These are phyloP conservation scores for Klebsormidium nitens DNA, from an alignment of 139 green algal species.

Conservation along the genomic window DNA sequence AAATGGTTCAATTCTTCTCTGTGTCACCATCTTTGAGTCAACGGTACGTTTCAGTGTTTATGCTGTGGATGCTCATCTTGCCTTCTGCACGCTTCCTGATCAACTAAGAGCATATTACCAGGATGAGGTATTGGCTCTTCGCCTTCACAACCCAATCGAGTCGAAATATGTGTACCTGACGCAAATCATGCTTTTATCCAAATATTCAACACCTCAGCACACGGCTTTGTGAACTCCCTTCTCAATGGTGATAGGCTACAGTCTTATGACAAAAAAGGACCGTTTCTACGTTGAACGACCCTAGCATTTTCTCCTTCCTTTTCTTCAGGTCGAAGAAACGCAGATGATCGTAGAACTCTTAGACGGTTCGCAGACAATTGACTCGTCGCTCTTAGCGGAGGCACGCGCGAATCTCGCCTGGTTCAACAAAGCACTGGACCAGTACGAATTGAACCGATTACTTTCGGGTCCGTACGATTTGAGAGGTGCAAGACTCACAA, in stretches of 20 bases:
- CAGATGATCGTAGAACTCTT: slow-evolving; percentile 28
- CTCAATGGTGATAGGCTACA: background rate
- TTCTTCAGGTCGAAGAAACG: slow-evolving; percentile 31
- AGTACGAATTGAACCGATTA: slow-evolving; percentile 33
- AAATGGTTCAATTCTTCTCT: too few species aligned
- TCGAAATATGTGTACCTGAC: too few species aligned
- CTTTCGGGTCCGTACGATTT: slow-evolving; percentile 35
- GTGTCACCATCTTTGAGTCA: too few species aligned
- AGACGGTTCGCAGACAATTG: slow-evolving; percentile 29
- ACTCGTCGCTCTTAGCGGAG: slow-evolving; percentile 37
- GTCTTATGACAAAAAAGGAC: background rate
- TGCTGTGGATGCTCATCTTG: too few species aligned
- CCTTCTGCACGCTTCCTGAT: too few species aligned
- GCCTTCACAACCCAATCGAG: too few species aligned
- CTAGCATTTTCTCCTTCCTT: background rate
- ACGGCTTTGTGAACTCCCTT: background rate
- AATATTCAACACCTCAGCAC: background rate
- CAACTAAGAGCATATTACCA: too few species aligned
- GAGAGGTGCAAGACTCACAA: slow-evolving; percentile 13
- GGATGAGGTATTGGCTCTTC: too few species aligned
- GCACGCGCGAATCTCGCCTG: slow-evolving; percentile 8
- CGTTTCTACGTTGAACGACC: background rate
- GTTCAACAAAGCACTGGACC: slow-evolving; percentile 15
- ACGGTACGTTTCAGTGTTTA: too few species aligned
- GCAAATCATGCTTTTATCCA: too few species aligned